Percentiles rank a stretch among this genome's conserved stretches.
phyloP scores from a whole-genome alignment of 495 filamentous ascomycete species.

The Talaromyces adpressus region DNA sequence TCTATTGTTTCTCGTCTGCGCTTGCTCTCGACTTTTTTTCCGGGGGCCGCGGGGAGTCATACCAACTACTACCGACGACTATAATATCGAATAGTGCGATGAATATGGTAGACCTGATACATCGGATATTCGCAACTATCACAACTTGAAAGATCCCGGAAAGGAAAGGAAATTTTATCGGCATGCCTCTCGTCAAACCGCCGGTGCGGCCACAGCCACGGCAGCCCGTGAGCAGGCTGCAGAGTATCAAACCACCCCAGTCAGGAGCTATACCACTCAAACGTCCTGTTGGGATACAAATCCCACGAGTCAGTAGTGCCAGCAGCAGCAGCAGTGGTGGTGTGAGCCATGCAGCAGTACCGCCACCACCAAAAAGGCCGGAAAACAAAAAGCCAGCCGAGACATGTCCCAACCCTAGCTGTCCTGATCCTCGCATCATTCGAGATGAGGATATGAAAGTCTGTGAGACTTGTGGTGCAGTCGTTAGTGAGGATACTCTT shows the following conservation, averaged over 20 bases:
- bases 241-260: conserved; percentile 29
- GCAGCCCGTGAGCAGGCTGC: conserved; percentile 33
- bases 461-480: conserved; percentile 76
- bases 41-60: neutral
- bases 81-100: neutral
- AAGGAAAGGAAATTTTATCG: neutral
- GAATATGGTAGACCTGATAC: conserved; percentile 4
- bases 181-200: conserved; percentile 4
- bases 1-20: neutral
- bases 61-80: neutral
- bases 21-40: neutral
- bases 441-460: conserved; percentile 51
- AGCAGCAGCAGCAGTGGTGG: conserved; percentile 34
- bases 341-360: neutral
- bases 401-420: conserved; percentile 42
- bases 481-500: conserved; percentile 76
- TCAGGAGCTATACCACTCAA: conserved; percentile 26
- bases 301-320: conserved; percentile 29
- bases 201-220: neutral
- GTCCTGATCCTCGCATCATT: conserved; percentile 40
- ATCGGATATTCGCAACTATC: neutral
- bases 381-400: conserved; percentile 2
- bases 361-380: neutral
- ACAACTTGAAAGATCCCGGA: neutral
- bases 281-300: conserved; percentile 29